These are phyloP conservation scores for Sphenostylis stenocarpa DNA, from an alignment of 306 rosid species.

Conservation along the genomic window DNA sequence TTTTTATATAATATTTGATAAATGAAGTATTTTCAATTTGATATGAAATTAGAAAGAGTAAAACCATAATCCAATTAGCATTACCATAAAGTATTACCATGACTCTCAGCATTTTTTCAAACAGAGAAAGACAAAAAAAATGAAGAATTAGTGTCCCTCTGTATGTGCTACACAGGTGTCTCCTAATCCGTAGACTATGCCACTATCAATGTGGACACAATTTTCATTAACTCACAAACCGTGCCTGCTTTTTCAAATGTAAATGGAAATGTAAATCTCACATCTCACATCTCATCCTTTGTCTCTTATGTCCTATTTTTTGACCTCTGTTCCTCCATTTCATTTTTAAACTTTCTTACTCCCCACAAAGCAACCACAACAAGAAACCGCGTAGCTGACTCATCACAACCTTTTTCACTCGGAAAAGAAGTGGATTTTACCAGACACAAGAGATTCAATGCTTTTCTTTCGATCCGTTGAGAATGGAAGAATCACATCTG, in stretches of 20 bases:
- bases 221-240: background rate
- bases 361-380: constrained; percentile 23
- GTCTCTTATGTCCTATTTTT: constrained; percentile 37
- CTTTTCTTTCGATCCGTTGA: background rate
- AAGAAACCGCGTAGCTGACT: constrained; percentile 60
- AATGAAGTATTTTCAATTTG: too few relatives aligned
- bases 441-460: constrained; percentile 31
- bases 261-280: too few relatives aligned
- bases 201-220: constrained; percentile 21
- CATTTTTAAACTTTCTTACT: background rate
- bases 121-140: too few relatives aligned
- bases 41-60: too few relatives aligned
- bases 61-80: background rate
- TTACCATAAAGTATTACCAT: background rate
- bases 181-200: background rate
- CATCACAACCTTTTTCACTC: background rate
- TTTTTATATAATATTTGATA: too few relatives aligned
- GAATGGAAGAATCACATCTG: too few relatives aligned
- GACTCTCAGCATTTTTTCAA: background rate
- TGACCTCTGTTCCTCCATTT: constrained; percentile 34
- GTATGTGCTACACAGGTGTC: background rate
- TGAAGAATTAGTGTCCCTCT: background rate
- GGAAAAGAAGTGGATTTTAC: constrained; percentile 15
- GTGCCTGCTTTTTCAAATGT: background rate
- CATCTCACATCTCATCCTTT: constrained; percentile 29